phyloP scores from a whole-genome alignment of 768 basidiomycete genomes.

The Mycena sanguinolenta region DNA sequence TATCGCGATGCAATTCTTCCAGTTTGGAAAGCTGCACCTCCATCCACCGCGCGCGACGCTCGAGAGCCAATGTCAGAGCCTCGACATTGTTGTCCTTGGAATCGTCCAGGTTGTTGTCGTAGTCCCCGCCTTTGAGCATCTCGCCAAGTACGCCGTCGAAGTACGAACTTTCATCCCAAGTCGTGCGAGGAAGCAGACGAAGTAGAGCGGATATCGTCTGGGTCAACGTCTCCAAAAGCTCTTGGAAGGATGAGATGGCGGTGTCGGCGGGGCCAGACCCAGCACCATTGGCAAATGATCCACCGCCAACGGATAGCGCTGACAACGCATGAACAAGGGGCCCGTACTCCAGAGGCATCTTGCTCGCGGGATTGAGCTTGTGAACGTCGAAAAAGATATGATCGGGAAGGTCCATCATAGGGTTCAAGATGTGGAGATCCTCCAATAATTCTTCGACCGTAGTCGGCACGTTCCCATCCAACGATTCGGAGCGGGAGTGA shows the following conservation, averaged over 20 bases:
- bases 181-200: slow-evolving; percentile 87
- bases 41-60: slow-evolving; percentile 94
- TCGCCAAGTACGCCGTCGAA: slow-evolving; percentile 89
- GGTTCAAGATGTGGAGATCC: slow-evolving; percentile 73
- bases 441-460: slow-evolving; percentile 76
- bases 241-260: slow-evolving; percentile 91
- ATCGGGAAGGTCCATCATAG: slow-evolving; percentile 73
- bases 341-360: slow-evolving; percentile 86
- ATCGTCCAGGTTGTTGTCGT: slow-evolving; percentile 88
- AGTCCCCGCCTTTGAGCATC: slow-evolving; percentile 91
- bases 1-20: slow-evolving; percentile 90
- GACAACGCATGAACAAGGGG: slow-evolving; percentile 89
- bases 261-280: slow-evolving; percentile 92
- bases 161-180: slow-evolving; percentile 92
- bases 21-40: slow-evolving; percentile 91
- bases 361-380: slow-evolving; percentile 80
- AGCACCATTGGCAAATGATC: slow-evolving; percentile 86
- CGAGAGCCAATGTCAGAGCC: slow-evolving; percentile 84
- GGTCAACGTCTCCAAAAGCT: slow-evolving; percentile 87
- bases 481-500: slow-evolving; percentile 72
- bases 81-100: slow-evolving; percentile 88
- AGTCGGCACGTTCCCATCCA: slow-evolving; percentile 64
- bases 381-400: slow-evolving; percentile 83
- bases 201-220: slow-evolving; percentile 91
- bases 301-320: slow-evolving; percentile 87